Base-by-base conservation (phyloP, 2,329 filamentous ascomycete genomes). In the Trichoderma aggressivum region DNA sequence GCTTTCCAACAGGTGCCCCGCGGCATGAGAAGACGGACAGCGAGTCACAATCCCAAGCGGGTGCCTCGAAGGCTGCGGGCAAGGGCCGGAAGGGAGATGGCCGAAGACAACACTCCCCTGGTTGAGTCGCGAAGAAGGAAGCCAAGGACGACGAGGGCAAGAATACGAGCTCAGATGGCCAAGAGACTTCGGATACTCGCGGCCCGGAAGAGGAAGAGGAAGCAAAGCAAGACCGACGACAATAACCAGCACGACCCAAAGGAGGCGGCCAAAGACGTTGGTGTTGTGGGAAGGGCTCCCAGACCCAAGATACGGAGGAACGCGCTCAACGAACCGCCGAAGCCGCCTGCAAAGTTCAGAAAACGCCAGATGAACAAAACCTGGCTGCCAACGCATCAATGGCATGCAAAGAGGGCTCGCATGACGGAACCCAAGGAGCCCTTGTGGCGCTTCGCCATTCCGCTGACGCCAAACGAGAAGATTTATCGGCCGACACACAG, bases 331-430 rank as follows among this genome's bases (percentile, higher is more conserved):
- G 85, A 88, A 79, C 80, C 90, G 3, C 83, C 82, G 0, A 79
- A 77, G 63, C 79, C 89, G 2, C 86, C 86, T 58, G 88, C 82
- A 26, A 94, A 91, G 76, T 98, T 94, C 79, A 90, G 91, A 75
- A 96, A 94, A 81, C 90, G 96, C 36, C 95, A 98, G 79, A 84
- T 91, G 59, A 87, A 92, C 80, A 98, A 98, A 84, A 94, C 92
- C 3, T 98, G 95, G 94, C 85, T 99, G 18, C 96, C 96, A 0
- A 98, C 96, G 7, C 96, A 99, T 80, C 83, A 97, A 74, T 99
- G 92, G 88, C 94, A 97, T 81, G 91, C 95, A 3, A 99, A 99
- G 81, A 86, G 96, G 72, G 94, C 96, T 26, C 92, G 88, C 72
- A 97, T 99, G 92, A 94, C 94, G 0, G 86, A 89, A 8, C 91